Percentiles rank a stretch among this genome's conserved stretches.
Conservation (phyloP, 257 asterid genomes). For the Solanum chaucha region DNA sequence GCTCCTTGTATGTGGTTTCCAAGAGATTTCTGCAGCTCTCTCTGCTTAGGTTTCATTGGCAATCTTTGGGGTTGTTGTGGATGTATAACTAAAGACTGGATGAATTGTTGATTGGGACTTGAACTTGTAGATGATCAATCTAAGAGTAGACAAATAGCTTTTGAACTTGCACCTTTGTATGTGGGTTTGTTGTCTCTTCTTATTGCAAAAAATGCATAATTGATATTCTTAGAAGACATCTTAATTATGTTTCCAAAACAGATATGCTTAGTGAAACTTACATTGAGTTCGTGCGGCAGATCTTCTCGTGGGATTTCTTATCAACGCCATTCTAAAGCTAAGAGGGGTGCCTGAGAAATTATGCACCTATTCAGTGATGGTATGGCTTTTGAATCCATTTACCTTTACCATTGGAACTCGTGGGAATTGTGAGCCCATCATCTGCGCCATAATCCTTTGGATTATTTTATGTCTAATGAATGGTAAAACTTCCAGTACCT, state of each 20-base stretch:
- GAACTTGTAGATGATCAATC: neutral
- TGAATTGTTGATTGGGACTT: neutral
- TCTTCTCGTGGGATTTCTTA: constrained; percentile 79
- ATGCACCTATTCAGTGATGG: constrained; percentile 47
- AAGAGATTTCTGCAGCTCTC: neutral
- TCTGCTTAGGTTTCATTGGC: neutral
- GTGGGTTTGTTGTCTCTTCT: neutral
- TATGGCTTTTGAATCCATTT: constrained; percentile 94
- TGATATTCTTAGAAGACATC: neutral
- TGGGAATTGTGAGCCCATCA: constrained; percentile 87
- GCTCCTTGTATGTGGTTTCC: neutral
- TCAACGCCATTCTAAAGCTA: constrained; percentile 56
- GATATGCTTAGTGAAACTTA: neutral
- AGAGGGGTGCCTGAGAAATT: constrained; percentile 71
- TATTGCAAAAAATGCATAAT: neutral
- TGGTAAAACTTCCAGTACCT: constrained; percentile 35
- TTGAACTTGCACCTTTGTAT: neutral
- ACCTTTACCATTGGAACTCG: constrained; percentile 98
- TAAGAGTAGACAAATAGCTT: neutral
- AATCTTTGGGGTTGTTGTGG: neutral
- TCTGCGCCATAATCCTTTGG: constrained; percentile 88
- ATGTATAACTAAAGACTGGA: neutral
- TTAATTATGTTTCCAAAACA: neutral
- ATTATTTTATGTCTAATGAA: constrained; percentile 65
- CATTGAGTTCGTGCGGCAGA: constrained; percentile 35